Evolutionary conservation across 306 rosid species (phyloP).

Genomic region (Quercus variabilis): DNA sequence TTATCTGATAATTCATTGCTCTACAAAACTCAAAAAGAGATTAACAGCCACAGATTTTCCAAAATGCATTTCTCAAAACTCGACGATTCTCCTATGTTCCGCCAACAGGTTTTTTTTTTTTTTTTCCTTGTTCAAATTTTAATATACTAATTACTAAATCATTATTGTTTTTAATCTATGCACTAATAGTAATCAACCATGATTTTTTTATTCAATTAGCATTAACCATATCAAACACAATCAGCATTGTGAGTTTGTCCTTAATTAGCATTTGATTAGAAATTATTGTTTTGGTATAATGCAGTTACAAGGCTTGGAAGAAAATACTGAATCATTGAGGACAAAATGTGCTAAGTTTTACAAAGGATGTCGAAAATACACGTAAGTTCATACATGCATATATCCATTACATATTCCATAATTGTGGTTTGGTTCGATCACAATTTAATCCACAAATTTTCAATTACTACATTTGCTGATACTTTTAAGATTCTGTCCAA

Average conservation of each 20-base stretch:
- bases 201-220: too few relatives aligned
- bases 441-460: too few relatives aligned
- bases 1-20: background rate
- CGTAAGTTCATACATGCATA: slow-evolving; percentile 37
- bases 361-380: slow-evolving; percentile 91
- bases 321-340: slow-evolving; percentile 73
- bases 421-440: too few relatives aligned
- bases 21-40: slow-evolving; percentile 1
- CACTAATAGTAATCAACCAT: too few relatives aligned
- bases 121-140: too few relatives aligned
- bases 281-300: slow-evolving; percentile 22
- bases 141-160: too few relatives aligned
- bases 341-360: slow-evolving; percentile 65
- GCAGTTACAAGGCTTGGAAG: slow-evolving; percentile 96
- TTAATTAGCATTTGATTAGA: background rate
- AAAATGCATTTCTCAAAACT: slow-evolving; percentile 50
- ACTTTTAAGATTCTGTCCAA: too few relatives aligned
- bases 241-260: too few relatives aligned
- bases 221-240: too few relatives aligned
- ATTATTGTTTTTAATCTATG: too few relatives aligned
- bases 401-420: background rate
- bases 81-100: slow-evolving; percentile 62
- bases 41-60: background rate
- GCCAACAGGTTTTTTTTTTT: slow-evolving; percentile 43
- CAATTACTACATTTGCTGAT: too few relatives aligned